A percentile compares a stretch with the other conserved stretches of the same genome.
phyloP scores from a whole-genome alignment of 1,284 basidiomycete genomes.

The Pseudozyma sp. region DNA sequence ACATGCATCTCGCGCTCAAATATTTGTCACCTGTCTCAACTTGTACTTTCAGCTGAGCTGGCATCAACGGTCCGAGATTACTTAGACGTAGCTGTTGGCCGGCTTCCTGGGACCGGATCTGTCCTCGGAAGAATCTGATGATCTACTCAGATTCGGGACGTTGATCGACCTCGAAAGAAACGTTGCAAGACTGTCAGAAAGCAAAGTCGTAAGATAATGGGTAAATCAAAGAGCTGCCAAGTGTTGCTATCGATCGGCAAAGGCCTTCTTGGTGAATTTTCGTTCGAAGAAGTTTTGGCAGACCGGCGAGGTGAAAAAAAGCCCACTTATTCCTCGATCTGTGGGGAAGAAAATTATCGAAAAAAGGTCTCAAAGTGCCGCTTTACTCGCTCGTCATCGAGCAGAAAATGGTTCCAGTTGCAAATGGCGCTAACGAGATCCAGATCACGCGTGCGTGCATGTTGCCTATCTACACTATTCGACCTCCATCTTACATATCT shows the following conservation, averaged over 20 bases:
- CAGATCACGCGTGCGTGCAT: constrained; percentile 8
- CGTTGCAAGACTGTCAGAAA: too few relatives aligned
- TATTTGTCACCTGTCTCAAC: too few relatives aligned
- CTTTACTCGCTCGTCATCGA: too few relatives aligned
- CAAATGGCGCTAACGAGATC: constrained; percentile 5
- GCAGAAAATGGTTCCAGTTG: too few relatives aligned
- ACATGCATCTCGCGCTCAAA: constrained; percentile 9
- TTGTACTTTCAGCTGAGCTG: too few relatives aligned
- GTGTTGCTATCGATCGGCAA: constrained; percentile 10
- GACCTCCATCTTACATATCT: too few relatives aligned
- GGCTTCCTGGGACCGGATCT: too few relatives aligned
- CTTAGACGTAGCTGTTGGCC: too few relatives aligned
- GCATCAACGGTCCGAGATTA: too few relatives aligned
- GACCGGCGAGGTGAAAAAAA: background rate
- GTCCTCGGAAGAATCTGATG: too few relatives aligned
- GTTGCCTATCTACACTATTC: background rate
- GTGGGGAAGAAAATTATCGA: constrained; percentile 7
- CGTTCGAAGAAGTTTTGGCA: background rate
- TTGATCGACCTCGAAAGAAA: too few relatives aligned
- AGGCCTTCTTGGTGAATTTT: background rate
- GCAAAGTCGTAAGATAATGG: background rate
- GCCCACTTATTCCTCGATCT: constrained; percentile 2
- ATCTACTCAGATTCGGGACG: too few relatives aligned
- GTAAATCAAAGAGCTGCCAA: background rate
- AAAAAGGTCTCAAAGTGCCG: background rate